Percentiles rank a stretch among this genome's conserved stretches.
phyloP scores from a whole-genome alignment of 2,329 filamentous ascomycete species.

The Aspergillus sp. region DNA sequence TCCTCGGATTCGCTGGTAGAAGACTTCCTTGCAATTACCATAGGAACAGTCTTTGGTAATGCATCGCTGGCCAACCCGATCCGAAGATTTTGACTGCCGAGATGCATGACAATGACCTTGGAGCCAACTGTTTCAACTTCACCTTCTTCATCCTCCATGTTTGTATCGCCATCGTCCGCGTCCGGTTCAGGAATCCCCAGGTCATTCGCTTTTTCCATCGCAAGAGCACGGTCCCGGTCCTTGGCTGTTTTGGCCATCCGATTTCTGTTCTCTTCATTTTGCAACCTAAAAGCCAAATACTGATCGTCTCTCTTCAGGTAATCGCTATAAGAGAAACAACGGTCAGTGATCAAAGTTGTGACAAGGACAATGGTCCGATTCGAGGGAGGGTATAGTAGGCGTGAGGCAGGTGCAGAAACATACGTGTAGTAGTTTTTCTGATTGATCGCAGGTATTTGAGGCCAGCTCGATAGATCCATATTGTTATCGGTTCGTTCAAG shows the following conservation, averaged over 20 bases:
- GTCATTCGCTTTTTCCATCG: constrained; percentile 67
- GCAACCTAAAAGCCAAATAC: constrained; percentile 79
- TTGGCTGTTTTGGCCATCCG: constrained; percentile 80
- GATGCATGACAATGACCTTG: constrained; percentile 90
- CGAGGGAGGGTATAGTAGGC: neutral
- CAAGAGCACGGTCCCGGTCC: constrained; percentile 79
- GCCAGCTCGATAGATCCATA: constrained; percentile 93
- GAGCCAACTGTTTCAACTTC: constrained; percentile 66
- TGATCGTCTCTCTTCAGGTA: constrained; percentile 99
- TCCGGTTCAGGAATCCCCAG: constrained; percentile 50
- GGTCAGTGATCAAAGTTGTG: constrained; percentile 10
- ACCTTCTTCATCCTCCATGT: constrained; percentile 54
- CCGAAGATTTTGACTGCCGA: constrained; percentile 89
- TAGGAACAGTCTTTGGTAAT: constrained; percentile 87
- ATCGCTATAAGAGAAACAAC: constrained; percentile 54
- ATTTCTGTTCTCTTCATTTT: constrained; percentile 80
- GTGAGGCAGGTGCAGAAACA: neutral
- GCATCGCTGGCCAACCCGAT: constrained; percentile 96
- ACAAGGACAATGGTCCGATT: neutral
- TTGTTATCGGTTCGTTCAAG: constrained; percentile 97
- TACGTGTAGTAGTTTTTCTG: constrained; percentile 99
- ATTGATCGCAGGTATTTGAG: constrained; percentile 87
- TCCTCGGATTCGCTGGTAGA: constrained; percentile 76
- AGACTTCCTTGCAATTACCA: constrained; percentile 80
- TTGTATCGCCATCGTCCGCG: constrained; percentile 41